Evolutionary conservation across 768 basidiomycete genomes (phyloP).

Genomic region (Mycena vitilis): DNA sequence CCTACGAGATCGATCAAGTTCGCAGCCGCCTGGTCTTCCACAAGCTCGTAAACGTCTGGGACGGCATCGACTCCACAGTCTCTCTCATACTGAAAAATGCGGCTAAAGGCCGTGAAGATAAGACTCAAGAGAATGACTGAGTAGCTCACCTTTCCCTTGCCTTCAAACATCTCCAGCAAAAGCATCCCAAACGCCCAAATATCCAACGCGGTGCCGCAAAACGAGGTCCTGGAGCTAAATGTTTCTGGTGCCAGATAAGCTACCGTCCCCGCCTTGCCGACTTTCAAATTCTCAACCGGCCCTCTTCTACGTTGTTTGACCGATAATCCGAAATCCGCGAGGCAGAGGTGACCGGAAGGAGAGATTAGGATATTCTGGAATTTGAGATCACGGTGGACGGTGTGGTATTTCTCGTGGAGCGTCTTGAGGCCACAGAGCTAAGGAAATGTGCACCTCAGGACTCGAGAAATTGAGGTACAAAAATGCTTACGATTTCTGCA

Average conservation of each 20-base stretch:
- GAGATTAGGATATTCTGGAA: conserved; percentile 35
- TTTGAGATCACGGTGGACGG: conserved; percentile 37
- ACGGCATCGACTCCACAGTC: background rate
- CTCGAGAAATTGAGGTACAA: background rate
- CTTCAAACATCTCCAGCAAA: conserved; percentile 32
- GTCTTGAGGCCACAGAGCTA: conserved; percentile 31
- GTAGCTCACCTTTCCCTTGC: conserved; percentile 10
- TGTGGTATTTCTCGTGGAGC: conserved; percentile 25
- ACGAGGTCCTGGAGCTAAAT: background rate
- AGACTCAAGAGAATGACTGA: background rate
- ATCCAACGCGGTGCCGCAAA: conserved; percentile 17
- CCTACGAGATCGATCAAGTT: conserved; percentile 9
- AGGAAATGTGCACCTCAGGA: background rate
- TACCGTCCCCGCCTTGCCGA: background rate
- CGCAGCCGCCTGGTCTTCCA: background rate
- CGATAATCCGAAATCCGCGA: conserved; percentile 36
- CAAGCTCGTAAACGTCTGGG: background rate
- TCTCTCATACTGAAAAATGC: background rate
- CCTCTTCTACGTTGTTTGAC: background rate
- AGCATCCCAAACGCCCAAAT: conserved; percentile 30
- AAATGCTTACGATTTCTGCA: conserved; percentile 10
- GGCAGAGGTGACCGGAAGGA: conserved; percentile 32
- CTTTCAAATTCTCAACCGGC: background rate
- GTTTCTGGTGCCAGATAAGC: conserved; percentile 13
- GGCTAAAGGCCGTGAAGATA: background rate